phyloP scores from a whole-genome alignment of 352 stramenopile species.

The Phytopythium kandeliae region DNA sequence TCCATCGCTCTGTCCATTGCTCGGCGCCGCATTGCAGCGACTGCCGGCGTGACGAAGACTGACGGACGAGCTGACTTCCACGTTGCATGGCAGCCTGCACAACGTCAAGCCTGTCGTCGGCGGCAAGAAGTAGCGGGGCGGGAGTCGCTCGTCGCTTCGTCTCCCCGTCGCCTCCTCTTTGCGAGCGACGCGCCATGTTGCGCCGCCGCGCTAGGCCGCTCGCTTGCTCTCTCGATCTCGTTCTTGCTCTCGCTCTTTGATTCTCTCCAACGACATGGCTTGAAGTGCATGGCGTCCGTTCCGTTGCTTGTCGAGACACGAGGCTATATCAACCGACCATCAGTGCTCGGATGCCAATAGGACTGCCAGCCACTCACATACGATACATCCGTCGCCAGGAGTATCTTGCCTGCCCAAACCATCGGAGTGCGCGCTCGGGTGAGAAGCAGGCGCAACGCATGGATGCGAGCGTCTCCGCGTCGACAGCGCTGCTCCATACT shows the following conservation, averaged over 20 bases:
- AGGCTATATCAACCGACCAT: no score
- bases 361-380: no score
- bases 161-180: background rate
- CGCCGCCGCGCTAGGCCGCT: no score
- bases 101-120: constrained; percentile 70
- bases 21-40: background rate
- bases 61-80: background rate
- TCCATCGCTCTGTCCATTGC: background rate
- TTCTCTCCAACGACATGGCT: background rate
- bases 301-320: no score
- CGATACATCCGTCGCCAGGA: no score
- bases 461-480: no score
- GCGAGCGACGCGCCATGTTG: no score
- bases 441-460: no score
- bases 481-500: no score
- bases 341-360: no score
- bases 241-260: background rate
- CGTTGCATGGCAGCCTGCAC: constrained; percentile 33
- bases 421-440: no score
- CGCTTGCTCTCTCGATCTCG: background rate
- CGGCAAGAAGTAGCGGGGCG: constrained; percentile 38
- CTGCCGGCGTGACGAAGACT: constrained; percentile 8
- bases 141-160: background rate
- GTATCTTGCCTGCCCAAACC: no score
- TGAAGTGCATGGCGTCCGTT: background rate